Conservation (phyloP, 208 protist genomes). For the Phytomonas serpens region DNA sequence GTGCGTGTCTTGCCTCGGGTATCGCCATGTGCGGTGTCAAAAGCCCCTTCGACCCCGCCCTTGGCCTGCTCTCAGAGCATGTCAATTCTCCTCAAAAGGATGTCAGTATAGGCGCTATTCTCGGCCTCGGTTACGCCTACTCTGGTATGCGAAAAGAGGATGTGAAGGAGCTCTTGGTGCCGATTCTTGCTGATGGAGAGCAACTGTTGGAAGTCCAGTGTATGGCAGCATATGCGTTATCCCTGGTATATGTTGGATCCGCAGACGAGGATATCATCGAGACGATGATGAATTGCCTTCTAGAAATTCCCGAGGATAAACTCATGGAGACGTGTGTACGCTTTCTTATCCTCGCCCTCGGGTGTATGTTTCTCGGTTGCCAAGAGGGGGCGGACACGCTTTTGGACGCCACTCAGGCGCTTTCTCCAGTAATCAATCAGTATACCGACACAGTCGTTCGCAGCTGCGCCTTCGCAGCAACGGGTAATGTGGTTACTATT, state of each 20-base stretch:
- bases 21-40: conserved; percentile 84
- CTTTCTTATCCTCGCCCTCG: conserved; percentile 93
- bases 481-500: conserved; percentile 98
- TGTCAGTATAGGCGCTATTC: conserved; percentile 86
- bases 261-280: conserved; percentile 93
- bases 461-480: conserved; percentile 97
- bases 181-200: conserved; percentile 89
- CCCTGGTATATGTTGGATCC: conserved; percentile 95
- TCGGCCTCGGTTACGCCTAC: conserved; percentile 97
- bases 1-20: conserved; percentile 93
- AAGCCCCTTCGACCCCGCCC: conserved; percentile 92
- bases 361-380: conserved; percentile 93
- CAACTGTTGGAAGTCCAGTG: conserved; percentile 89
- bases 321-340: conserved; percentile 65
- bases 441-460: conserved; percentile 93
- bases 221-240: conserved; percentile 94
- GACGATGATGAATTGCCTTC: conserved; percentile 88
- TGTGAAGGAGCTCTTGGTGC: conserved; percentile 92
- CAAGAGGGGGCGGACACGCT: conserved; percentile 91
- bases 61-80: conserved; percentile 88
- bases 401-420: conserved; percentile 87
- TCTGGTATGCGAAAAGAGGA: conserved; percentile 92
- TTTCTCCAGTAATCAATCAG: conserved; percentile 64
- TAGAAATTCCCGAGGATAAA: conserved; percentile 72
- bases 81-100: conserved; percentile 56